These are phyloP conservation scores for Rhizophagus clarus DNA, from an alignment of 192 early-diverging fungal species.

Conservation along the genomic window DNA sequence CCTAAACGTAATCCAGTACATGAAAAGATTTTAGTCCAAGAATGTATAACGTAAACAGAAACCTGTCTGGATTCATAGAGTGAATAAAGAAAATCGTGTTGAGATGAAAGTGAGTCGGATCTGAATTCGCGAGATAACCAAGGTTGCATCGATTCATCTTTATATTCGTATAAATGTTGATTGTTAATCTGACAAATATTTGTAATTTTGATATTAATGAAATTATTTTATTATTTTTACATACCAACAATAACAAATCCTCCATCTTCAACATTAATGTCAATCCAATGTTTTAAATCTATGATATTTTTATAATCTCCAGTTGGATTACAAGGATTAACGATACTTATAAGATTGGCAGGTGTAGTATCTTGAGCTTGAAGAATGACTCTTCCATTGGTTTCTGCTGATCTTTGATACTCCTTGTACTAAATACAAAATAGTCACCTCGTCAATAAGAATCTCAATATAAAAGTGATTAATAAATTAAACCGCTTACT, in stretches of 20 bases:
- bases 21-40: conserved; percentile 94
- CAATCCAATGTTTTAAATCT: conserved; percentile 76
- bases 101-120: conserved; percentile 76
- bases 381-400: conserved; percentile 71
- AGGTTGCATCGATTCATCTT: conserved; percentile 94
- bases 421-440: conserved; percentile 72
- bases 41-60: conserved; percentile 87
- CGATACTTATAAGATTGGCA: conserved; percentile 78
- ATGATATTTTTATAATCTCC: conserved; percentile 80
- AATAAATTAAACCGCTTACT: conserved; percentile 38
- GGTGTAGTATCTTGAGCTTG: conserved; percentile 52
- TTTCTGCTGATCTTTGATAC: conserved; percentile 83
- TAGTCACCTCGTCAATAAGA: not conserved
- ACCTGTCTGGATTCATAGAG: conserved; percentile 67
- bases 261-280: conserved; percentile 72
- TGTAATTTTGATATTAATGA: too few species aligned
- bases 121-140: conserved; percentile 84
- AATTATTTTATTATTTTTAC: conserved; percentile 24
- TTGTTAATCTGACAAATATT: not conserved
- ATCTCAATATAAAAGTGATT: not conserved
- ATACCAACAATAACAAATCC: conserved; percentile 81
- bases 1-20: conserved; percentile 89
- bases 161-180: not conserved
- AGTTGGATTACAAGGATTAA: conserved; percentile 93
- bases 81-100: conserved; percentile 65